Evolutionary conservation across 208 protist genomes (phyloP).

Genomic region (Trypanosoma avium): DNA sequence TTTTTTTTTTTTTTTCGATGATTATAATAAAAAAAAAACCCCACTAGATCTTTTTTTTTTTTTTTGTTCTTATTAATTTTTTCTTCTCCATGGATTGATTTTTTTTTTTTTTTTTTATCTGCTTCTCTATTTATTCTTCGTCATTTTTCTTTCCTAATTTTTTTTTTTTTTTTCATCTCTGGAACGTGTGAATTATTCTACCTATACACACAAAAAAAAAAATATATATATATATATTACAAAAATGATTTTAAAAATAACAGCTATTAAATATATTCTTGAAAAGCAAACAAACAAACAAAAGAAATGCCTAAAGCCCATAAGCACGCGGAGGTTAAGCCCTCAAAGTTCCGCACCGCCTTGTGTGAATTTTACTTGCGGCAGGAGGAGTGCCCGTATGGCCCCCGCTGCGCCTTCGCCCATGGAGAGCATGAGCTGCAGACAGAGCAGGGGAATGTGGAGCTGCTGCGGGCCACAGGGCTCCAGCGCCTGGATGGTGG

Average conservation of each 20-base stretch:
- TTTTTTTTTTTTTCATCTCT: too few relatives aligned
- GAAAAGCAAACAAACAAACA: conserved; percentile 4
- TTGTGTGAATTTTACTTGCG: conserved; percentile 72
- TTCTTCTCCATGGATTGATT: too few relatives aligned
- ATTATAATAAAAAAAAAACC: too few relatives aligned
- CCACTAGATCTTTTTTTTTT: too few relatives aligned
- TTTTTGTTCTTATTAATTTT: too few relatives aligned
- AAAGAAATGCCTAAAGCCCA: conserved; percentile 32
- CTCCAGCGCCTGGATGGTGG: conserved; percentile 60
- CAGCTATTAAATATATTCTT: too few relatives aligned
- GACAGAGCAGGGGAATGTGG: conserved; percentile 62
- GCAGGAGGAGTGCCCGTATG: conserved; percentile 66
- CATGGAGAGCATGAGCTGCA: conserved; percentile 83
- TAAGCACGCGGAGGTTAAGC: conserved; percentile 74
- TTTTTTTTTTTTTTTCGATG: too few relatives aligned
- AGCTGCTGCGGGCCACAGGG: conserved; percentile 60
- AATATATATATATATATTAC: not conserved
- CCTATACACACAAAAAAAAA: too few relatives aligned
- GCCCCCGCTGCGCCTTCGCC: conserved; percentile 72
- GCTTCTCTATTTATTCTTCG: too few relatives aligned
- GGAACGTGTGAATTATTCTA: too few relatives aligned
- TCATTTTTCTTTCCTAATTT: too few relatives aligned
- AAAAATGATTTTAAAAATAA: conserved; percentile 8
- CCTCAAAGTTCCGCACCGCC: conserved; percentile 85
- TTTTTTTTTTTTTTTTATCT: too few relatives aligned